A percentile compares a stretch with the other conserved stretches of the same genome.
These are phyloP conservation scores for Lecanoromycetidae sp. DNA, from an alignment of 2,329 filamentous ascomycete genomes.

Conservation along the genomic window DNA sequence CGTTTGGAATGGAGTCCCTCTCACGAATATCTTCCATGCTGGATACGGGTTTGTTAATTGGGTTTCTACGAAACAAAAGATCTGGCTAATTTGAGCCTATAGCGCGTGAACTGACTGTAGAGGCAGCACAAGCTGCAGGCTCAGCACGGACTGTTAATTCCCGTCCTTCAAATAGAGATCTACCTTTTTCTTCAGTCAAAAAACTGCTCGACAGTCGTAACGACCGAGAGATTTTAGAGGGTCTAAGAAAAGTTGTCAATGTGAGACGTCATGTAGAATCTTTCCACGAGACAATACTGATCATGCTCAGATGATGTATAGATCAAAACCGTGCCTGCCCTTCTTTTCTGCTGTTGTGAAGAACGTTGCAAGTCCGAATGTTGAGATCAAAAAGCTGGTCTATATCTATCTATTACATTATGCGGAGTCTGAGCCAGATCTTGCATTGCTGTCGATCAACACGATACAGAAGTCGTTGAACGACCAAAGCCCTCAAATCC, in stretches of 20 bases:
- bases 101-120: constrained; percentile 95
- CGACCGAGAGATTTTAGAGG: constrained; percentile 87
- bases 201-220: constrained; percentile 88
- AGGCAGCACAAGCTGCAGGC: constrained; percentile 83
- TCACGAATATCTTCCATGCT: constrained; percentile 86
- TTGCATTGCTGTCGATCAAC: constrained; percentile 92
- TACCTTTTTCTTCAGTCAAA: constrained; percentile 77
- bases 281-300: background rate
- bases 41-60: constrained; percentile 62
- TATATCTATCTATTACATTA: constrained; percentile 97
- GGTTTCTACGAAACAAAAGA: background rate
- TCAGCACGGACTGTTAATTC: constrained; percentile 38
- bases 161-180: constrained; percentile 48
- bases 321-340: constrained; percentile 70
- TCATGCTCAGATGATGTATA: constrained; percentile 73
- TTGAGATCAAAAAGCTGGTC: constrained; percentile 94
- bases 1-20: constrained; percentile 99
- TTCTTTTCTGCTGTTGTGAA: constrained; percentile 99
- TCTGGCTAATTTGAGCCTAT: constrained; percentile 23
- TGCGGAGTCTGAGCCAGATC: constrained; percentile 90
- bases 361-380: constrained; percentile 85
- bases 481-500: constrained; percentile 78
- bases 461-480: constrained; percentile 96
- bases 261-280: constrained; percentile 36
- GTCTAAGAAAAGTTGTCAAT: constrained; percentile 74